These are phyloP conservation scores for Quercus alba DNA, from an alignment of 306 rosid genomes.

Conservation along the genomic window DNA sequence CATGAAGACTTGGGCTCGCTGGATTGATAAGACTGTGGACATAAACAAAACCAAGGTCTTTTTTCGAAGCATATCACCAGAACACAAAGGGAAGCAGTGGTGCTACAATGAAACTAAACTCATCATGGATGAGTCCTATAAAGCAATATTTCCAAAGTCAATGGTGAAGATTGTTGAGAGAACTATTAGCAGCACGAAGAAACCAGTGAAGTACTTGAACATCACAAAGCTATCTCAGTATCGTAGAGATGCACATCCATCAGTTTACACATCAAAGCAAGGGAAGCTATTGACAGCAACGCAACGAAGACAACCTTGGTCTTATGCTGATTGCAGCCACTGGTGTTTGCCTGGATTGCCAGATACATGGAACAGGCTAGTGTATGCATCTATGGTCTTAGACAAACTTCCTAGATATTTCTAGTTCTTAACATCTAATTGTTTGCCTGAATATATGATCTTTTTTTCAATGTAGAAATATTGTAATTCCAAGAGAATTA, in stretches of 20 bases:
- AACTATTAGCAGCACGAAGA: conserved; percentile 19
- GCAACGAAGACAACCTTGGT: background rate
- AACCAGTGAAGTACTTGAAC: conserved; percentile 40
- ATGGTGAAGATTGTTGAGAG: conserved; percentile 22
- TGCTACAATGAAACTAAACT: conserved; percentile 36
- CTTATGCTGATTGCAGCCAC: conserved; percentile 37
- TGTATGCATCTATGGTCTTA: conserved; percentile 18
- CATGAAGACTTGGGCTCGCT: conserved; percentile 39
- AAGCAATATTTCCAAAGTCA: background rate
- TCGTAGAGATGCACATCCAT: conserved; percentile 37
- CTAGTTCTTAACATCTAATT: conserved; percentile 6
- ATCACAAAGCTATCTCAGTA: conserved; percentile 33
- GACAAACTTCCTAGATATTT: conserved; percentile 1
- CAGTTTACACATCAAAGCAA: conserved; percentile 11
- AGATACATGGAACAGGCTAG: conserved; percentile 47
- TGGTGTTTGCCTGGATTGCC: conserved; percentile 55
- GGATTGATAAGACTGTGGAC: conserved; percentile 38
- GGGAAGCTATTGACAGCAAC: conserved; percentile 8
- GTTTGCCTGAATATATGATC: no score
- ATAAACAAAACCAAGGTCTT: conserved; percentile 23
- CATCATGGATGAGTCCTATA: conserved; percentile 16
- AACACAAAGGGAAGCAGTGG: conserved; percentile 42
- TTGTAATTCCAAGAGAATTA: no score
- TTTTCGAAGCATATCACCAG: conserved; percentile 51
- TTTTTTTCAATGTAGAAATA: no score